These are phyloP conservation scores for Phytophthora cactorum DNA, from an alignment of 352 stramenopile species.

Conservation along the genomic window DNA sequence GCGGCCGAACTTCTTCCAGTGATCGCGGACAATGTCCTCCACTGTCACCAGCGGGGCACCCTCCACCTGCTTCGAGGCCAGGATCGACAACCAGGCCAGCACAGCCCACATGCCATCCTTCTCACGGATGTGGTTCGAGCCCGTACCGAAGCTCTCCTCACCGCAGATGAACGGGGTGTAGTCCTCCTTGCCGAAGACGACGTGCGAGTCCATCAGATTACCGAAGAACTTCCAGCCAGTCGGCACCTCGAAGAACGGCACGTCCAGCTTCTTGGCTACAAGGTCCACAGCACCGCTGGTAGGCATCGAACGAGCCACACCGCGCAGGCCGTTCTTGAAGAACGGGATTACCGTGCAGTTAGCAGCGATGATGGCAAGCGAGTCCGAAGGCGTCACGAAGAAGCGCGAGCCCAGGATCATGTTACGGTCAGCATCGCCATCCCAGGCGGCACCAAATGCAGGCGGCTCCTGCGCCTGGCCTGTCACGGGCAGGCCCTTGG, in stretches of 20 bases:
- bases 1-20: conserved; percentile 97
- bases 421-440: conserved; percentile 99
- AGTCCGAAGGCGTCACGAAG: conserved; percentile 99
- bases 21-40: conserved; percentile 95
- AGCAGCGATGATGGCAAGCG: conserved; percentile 97
- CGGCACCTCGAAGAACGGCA: conserved; percentile 97
- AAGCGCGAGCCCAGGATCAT: conserved; percentile 98
- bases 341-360: conserved; percentile 97
- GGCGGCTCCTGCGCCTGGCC: conserved; percentile 79
- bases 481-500: conserved; percentile 74
- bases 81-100: conserved; percentile 98
- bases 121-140: conserved; percentile 99
- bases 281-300: conserved; percentile 97
- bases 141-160: conserved; percentile 98
- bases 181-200: conserved; percentile 95
- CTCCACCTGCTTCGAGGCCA: conserved; percentile 90
- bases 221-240: conserved; percentile 99
- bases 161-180: conserved; percentile 99
- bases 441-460: conserved; percentile 95
- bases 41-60: conserved; percentile 93
- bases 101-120: conserved; percentile 99
- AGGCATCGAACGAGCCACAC: conserved; percentile 98
- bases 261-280: conserved; percentile 95
- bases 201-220: conserved; percentile 99
- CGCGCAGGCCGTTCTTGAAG: conserved; percentile 95